Evolutionary conservation across 495 filamentous ascomycete species (phyloP), one percentile per base, ranked within the genome.

Genomic region (Staphylotrichum longicolle): DNA sequence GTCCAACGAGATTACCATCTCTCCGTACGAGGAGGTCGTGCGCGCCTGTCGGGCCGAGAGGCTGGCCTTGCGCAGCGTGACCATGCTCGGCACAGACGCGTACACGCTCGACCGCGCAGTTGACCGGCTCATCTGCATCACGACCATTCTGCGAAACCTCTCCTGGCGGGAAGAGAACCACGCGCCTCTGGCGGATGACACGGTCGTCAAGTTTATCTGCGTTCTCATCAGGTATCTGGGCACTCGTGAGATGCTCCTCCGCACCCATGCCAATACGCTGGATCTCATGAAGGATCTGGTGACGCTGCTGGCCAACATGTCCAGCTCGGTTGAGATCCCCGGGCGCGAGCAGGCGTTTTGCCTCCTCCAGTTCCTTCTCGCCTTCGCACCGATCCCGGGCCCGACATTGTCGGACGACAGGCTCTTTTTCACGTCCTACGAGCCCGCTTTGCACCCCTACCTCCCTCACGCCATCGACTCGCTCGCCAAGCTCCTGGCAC

Each of bases 261-360:
- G 92, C 20, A 89, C 84, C 7, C 79, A 93, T 63, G 76, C 78
- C 61, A 94, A 96, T 74, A 93, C 89, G 5, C 74, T 96, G 68
- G 93, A 98, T 72, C 90, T 98, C 66, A 95, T 96, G 89, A 98
- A 98, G 73, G 94, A 98, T 73, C 80, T 92, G 12, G 85, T 98
- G 59, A 88, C 88, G 46, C 88, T 92, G 57, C 78, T 98, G 42
- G 94, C 91, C 60, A 97, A 98, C 70, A 80, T 93, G 57, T 83
- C 91, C 15, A 85, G 92, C 59, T 80, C 83, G 27, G 84, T 98
- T 57, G 86, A 91, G 67, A 77, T 98, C 35, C 89, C 94, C 14
- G 88, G 88, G 33, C 88, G 90, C 65, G 93, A 97, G 62, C 93
- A 98, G 68, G 92, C 93, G 0, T 77, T 89, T 48, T 90, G 87